phyloP scores from a whole-genome alignment of 371 early-diverging fungal genomes.

The Syncephalis fuscata region DNA sequence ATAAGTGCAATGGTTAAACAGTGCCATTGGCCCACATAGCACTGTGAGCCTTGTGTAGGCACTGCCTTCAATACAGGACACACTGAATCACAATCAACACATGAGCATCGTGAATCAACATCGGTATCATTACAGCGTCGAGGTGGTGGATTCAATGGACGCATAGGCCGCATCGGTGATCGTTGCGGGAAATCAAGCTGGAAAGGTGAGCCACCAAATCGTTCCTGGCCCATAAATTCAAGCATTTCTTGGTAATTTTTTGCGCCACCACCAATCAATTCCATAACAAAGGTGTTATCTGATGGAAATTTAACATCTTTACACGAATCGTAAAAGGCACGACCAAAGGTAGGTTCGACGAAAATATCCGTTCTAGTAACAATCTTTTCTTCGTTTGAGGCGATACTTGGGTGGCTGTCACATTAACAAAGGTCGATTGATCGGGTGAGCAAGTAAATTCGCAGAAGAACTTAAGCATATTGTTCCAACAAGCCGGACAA shows the following conservation, averaged over 20 bases:
- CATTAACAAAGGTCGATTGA: conserved; percentile 52
- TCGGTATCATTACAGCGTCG: conserved; percentile 39
- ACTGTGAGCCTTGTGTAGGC: conserved; percentile 28
- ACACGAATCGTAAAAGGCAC: conserved; percentile 51
- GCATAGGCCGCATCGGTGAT: conserved; percentile 10
- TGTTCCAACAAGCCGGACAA: conserved; percentile 66
- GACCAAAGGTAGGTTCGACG: conserved; percentile 37
- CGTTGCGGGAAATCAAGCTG: conserved; percentile 42
- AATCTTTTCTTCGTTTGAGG: conserved; percentile 10
- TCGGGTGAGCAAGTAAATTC: conserved; percentile 51
- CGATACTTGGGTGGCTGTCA: conserved; percentile 20
- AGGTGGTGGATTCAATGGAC: conserved; percentile 22
- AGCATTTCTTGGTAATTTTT: conserved; percentile 47
- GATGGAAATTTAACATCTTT: conserved; percentile 57
- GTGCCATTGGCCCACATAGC: conserved; percentile 26
- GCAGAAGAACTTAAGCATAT: conserved; percentile 54
- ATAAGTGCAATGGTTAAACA: conserved; percentile 44
- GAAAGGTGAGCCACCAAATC: conserved; percentile 47
- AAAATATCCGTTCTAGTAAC: conserved; percentile 36
- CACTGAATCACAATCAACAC: conserved; percentile 46
- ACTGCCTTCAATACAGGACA: conserved; percentile 38
- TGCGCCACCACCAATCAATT: conserved; percentile 59
- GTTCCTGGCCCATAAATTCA: conserved; percentile 39
- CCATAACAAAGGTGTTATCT: conserved; percentile 52
- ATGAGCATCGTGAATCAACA: conserved; percentile 38